These are phyloP conservation scores for Lepiota brunneoincarnata DNA, from an alignment of 768 basidiomycete genomes.

Conservation along the genomic window DNA sequence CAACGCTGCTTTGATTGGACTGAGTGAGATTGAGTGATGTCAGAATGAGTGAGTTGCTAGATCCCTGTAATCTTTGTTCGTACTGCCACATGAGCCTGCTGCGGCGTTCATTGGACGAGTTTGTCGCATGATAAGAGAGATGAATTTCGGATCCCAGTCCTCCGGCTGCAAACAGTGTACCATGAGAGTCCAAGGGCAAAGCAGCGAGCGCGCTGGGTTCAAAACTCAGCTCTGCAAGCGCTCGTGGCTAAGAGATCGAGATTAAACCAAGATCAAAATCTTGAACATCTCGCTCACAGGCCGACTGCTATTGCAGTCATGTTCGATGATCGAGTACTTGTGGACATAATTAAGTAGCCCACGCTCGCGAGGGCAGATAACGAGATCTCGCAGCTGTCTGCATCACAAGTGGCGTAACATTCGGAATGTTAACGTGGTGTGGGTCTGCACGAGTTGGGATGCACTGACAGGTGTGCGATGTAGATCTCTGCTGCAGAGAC, in stretches of 20 bases:
- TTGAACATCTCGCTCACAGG: constrained; percentile 34
- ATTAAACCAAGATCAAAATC: too few species aligned
- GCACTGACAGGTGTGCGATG: constrained; percentile 62
- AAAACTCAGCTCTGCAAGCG: constrained; percentile 48
- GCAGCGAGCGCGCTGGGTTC: constrained; percentile 54
- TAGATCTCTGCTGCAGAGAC: constrained; percentile 41
- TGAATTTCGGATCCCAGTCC: constrained; percentile 67
- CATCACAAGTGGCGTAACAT: not conserved
- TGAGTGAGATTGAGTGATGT: constrained; percentile 13
- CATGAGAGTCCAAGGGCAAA: constrained; percentile 39
- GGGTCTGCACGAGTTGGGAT: not conserved
- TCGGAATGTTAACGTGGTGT: too few species aligned
- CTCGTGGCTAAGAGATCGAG: constrained; percentile 29
- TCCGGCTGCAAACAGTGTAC: constrained; percentile 59
- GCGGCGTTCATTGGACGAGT: not conserved
- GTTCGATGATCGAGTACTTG: constrained; percentile 52
- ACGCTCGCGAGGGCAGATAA: constrained; percentile 67
- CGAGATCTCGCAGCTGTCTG: constrained; percentile 76
- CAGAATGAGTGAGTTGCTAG: constrained; percentile 21
- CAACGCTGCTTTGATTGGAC: constrained; percentile 9
- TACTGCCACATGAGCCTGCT: constrained; percentile 16
- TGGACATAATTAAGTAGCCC: constrained; percentile 67
- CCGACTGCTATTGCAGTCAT: constrained; percentile 47
- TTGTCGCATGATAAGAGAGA: constrained; percentile 34
- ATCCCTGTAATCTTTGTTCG: constrained; percentile 14